Evolutionary conservation across 345 rosid genomes (phyloP), one percentile per base, ranked within the genome.

Genomic region (Viola odorata): DNA sequence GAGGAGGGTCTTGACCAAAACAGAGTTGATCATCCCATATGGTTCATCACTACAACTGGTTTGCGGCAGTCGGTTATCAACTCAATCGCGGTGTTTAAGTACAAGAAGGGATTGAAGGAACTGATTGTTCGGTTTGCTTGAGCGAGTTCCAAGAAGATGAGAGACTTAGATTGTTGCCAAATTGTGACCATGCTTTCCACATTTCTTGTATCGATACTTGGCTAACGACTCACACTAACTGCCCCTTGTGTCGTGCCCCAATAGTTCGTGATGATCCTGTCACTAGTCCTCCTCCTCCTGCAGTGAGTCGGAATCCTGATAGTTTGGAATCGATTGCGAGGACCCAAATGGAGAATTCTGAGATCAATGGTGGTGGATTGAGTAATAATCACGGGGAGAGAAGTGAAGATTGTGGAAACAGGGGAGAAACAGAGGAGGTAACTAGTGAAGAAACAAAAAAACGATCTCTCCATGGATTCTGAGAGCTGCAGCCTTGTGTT

Each of bases 91-190:
- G 75, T 80, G 5, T 76, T 80, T 17, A 81, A 52, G 76, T 91
- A 84, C 79, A 80, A 77, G 60, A 84, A 80, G 71, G 87, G 83
- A 75, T 88, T 32, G 96, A 85, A 69, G 91, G 91, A 23, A 85
- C 84, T 4, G 97, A 88, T 40, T 91, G 97, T 64, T 86, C 96
- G 9, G 88, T 91, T 11, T 91, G 97, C 79, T 66, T 91, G 81
- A 83, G 39, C 14, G 96, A 91, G 74, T 91, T 91, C 63, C 82
- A 74, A 65, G 89, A 91, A 69, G 91, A 80, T 0, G 96, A 88
- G 69, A 75, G 71, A 51, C 82, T 91, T 52, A 82, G 96, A 73
- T 50, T 86, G 11, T 75, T 91, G 78, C 96, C 97, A 3, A 91
- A 84, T 69, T 91, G 96, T 55, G 84, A 78, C 75, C 96, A 91